These are phyloP conservation scores for Leishmania mexicana DNA, from an alignment of 208 protist genomes.

Conservation along the genomic window DNA sequence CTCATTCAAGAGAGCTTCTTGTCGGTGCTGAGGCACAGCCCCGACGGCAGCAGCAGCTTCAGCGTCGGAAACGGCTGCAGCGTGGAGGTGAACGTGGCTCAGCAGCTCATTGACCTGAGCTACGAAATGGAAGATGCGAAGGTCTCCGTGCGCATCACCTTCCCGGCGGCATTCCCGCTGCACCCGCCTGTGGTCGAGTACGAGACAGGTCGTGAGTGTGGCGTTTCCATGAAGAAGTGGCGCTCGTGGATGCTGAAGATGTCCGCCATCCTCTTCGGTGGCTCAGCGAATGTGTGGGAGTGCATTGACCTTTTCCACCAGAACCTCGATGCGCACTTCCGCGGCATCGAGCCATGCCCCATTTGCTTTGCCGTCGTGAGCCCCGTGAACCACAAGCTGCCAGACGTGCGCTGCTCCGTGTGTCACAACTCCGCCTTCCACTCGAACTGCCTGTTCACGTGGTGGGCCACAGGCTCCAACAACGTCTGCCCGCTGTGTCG, in stretches of 20 bases:
- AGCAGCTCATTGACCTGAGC: slow-evolving; percentile 56
- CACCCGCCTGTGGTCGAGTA: slow-evolving; percentile 52
- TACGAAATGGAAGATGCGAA: slow-evolving; percentile 89
- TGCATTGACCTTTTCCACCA: slow-evolving; percentile 86
- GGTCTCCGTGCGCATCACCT: slow-evolving; percentile 68
- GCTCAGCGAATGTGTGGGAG: slow-evolving; percentile 79
- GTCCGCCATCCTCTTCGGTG: slow-evolving; percentile 85
- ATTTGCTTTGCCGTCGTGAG: slow-evolving; percentile 93
- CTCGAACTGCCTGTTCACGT: slow-evolving; percentile 87
- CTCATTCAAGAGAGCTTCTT: slow-evolving; percentile 84
- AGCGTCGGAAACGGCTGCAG: slow-evolving; percentile 63
- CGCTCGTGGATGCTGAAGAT: slow-evolving; percentile 91
- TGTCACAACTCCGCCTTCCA: slow-evolving; percentile 91
- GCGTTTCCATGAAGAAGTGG: slow-evolving; percentile 81
- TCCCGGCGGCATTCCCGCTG: slow-evolving; percentile 80
- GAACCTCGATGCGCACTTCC: slow-evolving; percentile 92
- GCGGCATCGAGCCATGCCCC: slow-evolving; percentile 88
- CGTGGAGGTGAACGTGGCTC: slow-evolving; percentile 62
- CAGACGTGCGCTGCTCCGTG: slow-evolving; percentile 83
- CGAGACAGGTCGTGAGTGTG: slow-evolving; percentile 63
- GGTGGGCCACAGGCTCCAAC: slow-evolving; percentile 87
- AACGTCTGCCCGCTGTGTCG: slow-evolving; percentile 92
- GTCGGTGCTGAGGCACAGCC: slow-evolving; percentile 68
- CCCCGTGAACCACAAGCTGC: slow-evolving; percentile 74
- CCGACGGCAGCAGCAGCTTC: slow-evolving; percentile 64